Base-by-base conservation (phyloP, 2,329 filamentous ascomycete species). In the Hypoxylon sp. region DNA sequence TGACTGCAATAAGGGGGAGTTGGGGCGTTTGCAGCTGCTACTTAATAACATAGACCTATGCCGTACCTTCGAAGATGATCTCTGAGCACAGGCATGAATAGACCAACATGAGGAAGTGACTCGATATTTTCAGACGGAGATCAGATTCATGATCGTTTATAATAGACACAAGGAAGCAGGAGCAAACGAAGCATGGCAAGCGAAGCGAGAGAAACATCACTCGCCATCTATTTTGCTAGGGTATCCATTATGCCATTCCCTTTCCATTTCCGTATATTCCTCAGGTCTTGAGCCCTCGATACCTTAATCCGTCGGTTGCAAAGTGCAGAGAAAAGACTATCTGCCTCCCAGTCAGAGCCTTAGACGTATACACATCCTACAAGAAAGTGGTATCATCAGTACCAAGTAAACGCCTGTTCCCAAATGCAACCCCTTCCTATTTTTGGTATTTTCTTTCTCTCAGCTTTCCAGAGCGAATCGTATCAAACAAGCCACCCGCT, bases 401-500 rank as follows among this genome's bases (percentile, higher is more conserved):
- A 64, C 55, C 55, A 49, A 10, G 27, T 35, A 40, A 64, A 64
- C 61, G 61, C 61, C 61, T 55, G 40, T 46, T 45, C 43, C 48
- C 51, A 52, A 13, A 64, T 62, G 58, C 51, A 57, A 52, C 20
- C 18, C 51, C 35, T 33, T 15, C 35, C 27, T 38, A 40, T 42
- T 47, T 40, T 42, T 43, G 8, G 11, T 48, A 31, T 43, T 48
- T 35, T 43, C 18, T 33, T 15, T 13, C 27, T 18, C 27, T 41
- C 45, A 15, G 10, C 27, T 18, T 35, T 42, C 40, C 45, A 10
- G n/a, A 18, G 15, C 18, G 21, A 45, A 53, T 49, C 13, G 55
- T 27, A 21, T 15, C 18, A 48, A n/a, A 29, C 17, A 18, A 48
- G 27, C 40, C 38, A 21, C 18, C 38, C 4, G 10, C 3, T 11